A percentile compares a stretch with the other conserved stretches of the same genome.
Evolutionary conservation across 1,284 basidiomycete genomes (phyloP).

Genomic region (Fomitopsis betulina): DNA sequence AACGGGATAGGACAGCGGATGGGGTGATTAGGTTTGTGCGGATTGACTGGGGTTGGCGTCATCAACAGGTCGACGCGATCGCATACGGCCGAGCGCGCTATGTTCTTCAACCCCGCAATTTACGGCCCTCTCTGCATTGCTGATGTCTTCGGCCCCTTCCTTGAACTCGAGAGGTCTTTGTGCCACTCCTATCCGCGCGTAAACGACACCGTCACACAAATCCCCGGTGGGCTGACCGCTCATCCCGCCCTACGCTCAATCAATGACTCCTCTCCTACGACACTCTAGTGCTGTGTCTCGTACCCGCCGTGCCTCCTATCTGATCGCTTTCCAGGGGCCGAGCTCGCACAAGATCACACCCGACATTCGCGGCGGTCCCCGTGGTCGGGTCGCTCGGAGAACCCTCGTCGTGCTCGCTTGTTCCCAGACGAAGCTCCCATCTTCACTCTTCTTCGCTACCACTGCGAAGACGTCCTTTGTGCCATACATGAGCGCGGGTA

Average conservation of each 20-base stretch:
- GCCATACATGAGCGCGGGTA: constrained; percentile 14
- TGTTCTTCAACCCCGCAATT: background rate
- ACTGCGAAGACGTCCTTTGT: background rate
- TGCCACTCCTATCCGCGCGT: background rate
- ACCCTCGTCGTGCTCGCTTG: background rate
- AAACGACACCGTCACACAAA: background rate
- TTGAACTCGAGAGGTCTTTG: too few relatives aligned
- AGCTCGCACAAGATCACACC: background rate
- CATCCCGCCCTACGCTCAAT: background rate
- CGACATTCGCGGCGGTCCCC: background rate
- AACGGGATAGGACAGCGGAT: background rate
- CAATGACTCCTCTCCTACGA: constrained; percentile 8
- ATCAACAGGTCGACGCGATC: background rate
- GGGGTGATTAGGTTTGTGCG: background rate
- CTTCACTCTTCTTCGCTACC: background rate
- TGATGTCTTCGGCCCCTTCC: too few relatives aligned
- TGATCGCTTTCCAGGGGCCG: background rate
- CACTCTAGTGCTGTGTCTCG: constrained; percentile 7
- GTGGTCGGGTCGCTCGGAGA: background rate
- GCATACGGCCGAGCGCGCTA: background rate
- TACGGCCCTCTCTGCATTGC: background rate
- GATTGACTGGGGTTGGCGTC: background rate
- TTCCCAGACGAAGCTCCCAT: background rate
- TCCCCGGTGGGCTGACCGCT: too few relatives aligned
- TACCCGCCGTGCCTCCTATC: background rate